Percentiles rank a stretch among this genome's conserved stretches.
phyloP scores from a whole-genome alignment of 805 yeast species.

The Sporopachydermia quercuum region DNA sequence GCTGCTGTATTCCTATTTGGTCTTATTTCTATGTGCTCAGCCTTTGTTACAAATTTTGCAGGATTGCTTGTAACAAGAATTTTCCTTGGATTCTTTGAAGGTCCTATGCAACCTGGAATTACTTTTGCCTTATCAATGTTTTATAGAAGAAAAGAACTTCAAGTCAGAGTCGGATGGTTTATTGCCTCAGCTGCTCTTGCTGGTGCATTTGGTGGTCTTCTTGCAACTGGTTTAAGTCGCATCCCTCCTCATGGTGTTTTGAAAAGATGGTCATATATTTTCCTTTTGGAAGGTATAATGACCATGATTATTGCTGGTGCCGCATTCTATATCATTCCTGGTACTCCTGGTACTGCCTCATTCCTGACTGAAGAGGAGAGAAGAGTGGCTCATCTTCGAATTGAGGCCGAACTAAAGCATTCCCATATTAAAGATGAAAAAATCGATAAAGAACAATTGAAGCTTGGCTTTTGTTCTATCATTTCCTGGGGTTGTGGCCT shows the following conservation, averaged over 20 bases:
- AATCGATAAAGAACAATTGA: no score
- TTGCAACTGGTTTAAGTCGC: slow-evolving; percentile 36
- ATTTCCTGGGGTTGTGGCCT: no score
- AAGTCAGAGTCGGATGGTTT: slow-evolving; percentile 31
- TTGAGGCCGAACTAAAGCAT: no score
- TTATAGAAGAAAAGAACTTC: slow-evolving; percentile 33
- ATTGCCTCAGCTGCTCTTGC: slow-evolving; percentile 39
- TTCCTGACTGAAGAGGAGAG: slow-evolving; percentile 28
- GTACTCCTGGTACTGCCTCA: slow-evolving; percentile 20
- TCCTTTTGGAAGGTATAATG: slow-evolving; percentile 29
- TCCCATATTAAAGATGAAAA: no score
- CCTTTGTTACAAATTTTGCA: slow-evolving; percentile 26
- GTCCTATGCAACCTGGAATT: slow-evolving; percentile 35
- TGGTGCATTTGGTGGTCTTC: slow-evolving; percentile 43
- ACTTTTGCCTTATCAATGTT: slow-evolving; percentile 31
- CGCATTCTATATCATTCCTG: slow-evolving; percentile 23
- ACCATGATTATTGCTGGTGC: slow-evolving; percentile 23
- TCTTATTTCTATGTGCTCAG: slow-evolving; percentile 26
- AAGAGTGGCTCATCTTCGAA: slow-evolving; percentile 22
- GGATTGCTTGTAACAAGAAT: slow-evolving; percentile 31
- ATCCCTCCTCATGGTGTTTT: slow-evolving; percentile 21
- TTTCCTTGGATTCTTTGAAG: slow-evolving; percentile 37
- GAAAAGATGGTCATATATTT: slow-evolving; percentile 34
- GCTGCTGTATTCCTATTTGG: slow-evolving; percentile 23
- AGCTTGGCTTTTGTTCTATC: no score